phyloP scores from a whole-genome alignment of 257 asterid genomes.

The Solanum chaucha region DNA sequence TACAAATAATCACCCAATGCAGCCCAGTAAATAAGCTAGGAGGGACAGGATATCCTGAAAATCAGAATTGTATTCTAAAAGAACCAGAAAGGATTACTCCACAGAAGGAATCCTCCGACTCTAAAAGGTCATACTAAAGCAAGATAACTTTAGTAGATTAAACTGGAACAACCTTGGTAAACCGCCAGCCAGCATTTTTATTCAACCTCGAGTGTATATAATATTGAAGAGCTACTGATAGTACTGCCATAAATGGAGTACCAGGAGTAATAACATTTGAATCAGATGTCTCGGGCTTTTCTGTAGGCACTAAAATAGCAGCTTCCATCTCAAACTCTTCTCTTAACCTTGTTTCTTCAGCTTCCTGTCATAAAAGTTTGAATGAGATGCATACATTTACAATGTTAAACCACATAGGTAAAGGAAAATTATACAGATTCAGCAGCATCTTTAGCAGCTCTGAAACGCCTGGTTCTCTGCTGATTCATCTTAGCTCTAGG shows the following conservation, averaged over 20 bases:
- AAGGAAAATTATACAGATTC: conserved; percentile 57
- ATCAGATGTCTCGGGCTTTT: conserved; percentile 81
- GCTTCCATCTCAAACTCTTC: conserved; percentile 64
- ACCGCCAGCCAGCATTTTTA: conserved; percentile 71
- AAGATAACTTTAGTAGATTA: background rate
- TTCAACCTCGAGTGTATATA: conserved; percentile 77
- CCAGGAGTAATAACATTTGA: conserved; percentile 97
- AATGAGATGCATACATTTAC: background rate
- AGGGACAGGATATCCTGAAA: conserved; percentile 30
- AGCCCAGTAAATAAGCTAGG: conserved; percentile 40
- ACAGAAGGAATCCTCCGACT: conserved; percentile 19
- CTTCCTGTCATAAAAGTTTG: conserved; percentile 41
- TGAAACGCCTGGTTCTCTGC: conserved; percentile 93
- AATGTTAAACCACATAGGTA: background rate
- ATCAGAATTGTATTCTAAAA: conserved; percentile 17
- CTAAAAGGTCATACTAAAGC: conserved; percentile 4
- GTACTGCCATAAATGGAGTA: conserved; percentile 87
- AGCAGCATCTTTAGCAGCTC: conserved; percentile 98
- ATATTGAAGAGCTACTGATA: conserved; percentile 89
- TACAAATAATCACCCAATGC: conserved; percentile 61
- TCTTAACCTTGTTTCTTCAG: conserved; percentile 72
- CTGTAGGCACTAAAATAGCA: conserved; percentile 41
- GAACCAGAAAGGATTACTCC: conserved; percentile 29
- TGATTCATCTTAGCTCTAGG: conserved; percentile 99
- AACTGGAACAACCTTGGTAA: conserved; percentile 58